Percentiles rank a stretch among this genome's conserved stretches.
Conservation (phyloP, 2,329 filamentous ascomycete species). For the Blastomyces percursus region DNA sequence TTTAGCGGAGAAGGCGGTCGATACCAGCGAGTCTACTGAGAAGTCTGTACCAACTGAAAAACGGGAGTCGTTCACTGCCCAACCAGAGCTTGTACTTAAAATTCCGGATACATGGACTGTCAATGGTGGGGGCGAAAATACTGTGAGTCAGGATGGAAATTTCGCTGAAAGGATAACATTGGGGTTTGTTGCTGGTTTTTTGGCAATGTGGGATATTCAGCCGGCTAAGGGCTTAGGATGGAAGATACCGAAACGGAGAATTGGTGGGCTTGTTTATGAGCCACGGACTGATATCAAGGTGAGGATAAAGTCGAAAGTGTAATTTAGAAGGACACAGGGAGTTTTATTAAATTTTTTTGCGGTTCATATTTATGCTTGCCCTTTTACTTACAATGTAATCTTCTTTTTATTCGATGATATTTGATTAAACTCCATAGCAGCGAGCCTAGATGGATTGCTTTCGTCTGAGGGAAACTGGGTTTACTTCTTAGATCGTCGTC, state of each 20-base stretch:
- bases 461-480: conserved; percentile 38
- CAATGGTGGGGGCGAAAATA: conserved; percentile 37
- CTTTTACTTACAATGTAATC: neutral
- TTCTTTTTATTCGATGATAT: neutral
- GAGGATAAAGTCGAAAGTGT: conserved; percentile 38
- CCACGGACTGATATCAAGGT: conserved; percentile 45
- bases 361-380: neutral
- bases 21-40: conserved; percentile 27
- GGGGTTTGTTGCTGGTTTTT: conserved; percentile 41
- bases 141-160: conserved; percentile 33
- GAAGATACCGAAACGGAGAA: conserved; percentile 41
- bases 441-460: conserved; percentile 50
- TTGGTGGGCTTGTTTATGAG: conserved; percentile 40
- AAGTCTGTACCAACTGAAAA: conserved; percentile 4
- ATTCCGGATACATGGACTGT: conserved; percentile 35
- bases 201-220: conserved; percentile 48
- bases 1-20: conserved; percentile 33
- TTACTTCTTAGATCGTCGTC: conserved; percentile 43
- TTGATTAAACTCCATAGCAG: conserved; percentile 17
- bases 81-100: conserved; percentile 22
- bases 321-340: neutral
- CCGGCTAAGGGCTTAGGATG: conserved; percentile 36
- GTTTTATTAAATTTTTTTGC: neutral
- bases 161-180: conserved; percentile 44
- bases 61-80: neutral